These are phyloP conservation scores for Selenicereus undatus DNA, from an alignment of 148 eudicot species.

Conservation along the genomic window DNA sequence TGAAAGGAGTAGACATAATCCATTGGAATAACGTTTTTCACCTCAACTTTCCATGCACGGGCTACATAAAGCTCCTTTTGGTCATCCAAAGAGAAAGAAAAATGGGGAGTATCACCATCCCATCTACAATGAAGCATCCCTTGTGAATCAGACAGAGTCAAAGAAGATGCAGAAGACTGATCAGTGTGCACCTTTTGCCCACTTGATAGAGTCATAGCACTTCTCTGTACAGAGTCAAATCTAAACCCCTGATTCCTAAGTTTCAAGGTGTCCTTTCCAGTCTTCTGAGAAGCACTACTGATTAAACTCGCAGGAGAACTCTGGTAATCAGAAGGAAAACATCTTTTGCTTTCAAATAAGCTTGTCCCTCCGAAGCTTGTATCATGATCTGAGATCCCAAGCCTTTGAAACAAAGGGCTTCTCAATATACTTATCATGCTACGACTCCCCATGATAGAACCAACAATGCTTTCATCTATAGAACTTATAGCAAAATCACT, in stretches of 20 bases:
- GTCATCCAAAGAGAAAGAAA: constrained; percentile 71
- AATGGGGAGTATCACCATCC: constrained; percentile 60
- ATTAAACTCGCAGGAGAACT: constrained; percentile 31
- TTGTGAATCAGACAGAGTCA: constrained; percentile 27
- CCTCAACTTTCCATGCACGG: constrained; percentile 34
- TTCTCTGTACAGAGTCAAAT: constrained; percentile 35
- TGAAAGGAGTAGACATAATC: constrained; percentile 60
- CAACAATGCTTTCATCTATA: constrained; percentile 38
- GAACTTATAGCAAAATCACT: constrained; percentile 24
- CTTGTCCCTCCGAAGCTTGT: constrained; percentile 29
- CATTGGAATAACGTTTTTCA: constrained; percentile 31
- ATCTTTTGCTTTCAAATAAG: constrained; percentile 23
- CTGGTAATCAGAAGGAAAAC: constrained; percentile 23
- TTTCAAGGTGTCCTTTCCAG: constrained; percentile 27
- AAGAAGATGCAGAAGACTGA: constrained; percentile 38
- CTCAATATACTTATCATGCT: constrained; percentile 61
- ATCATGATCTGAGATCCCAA: constrained; percentile 31
- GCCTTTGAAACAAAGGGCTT: constrained; percentile 59
- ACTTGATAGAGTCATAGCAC: constrained; percentile 43
- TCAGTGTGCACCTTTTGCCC: constrained; percentile 33
- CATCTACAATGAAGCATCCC: constrained; percentile 74
- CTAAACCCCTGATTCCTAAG: constrained; percentile 23
- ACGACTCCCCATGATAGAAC: constrained; percentile 48
- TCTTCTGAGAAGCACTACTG: constrained; percentile 27
- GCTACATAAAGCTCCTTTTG: constrained; percentile 59